phyloP scores from a whole-genome alignment of 2,329 filamentous ascomycete species.

The Metarhizium anisopliae region DNA sequence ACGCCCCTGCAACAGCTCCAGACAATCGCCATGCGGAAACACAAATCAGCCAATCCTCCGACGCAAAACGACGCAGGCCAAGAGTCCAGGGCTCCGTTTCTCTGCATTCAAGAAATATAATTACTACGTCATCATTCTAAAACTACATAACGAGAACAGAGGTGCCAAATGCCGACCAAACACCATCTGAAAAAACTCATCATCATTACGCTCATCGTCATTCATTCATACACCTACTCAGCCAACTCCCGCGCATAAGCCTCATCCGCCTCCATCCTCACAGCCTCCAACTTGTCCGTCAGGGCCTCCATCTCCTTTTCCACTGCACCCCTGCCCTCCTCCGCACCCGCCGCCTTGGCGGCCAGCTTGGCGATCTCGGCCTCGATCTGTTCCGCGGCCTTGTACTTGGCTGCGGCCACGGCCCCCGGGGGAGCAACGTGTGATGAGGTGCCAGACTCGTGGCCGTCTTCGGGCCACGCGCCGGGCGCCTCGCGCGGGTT shows the following conservation, averaged over 20 bases:
- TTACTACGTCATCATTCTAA: too few relatives aligned
- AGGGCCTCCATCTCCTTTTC: conserved; percentile 30
- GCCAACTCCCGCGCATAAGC: conserved; percentile 35
- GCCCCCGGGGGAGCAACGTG: conserved; percentile 12
- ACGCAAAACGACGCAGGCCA: too few relatives aligned
- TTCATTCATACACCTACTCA: neutral
- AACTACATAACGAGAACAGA: too few relatives aligned
- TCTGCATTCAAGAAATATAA: too few relatives aligned
- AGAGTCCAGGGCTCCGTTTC: too few relatives aligned
- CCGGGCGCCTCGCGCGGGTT: conserved; percentile 15
- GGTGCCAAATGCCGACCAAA: neutral
- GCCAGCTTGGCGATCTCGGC: conserved; percentile 22
- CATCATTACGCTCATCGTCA: neutral
- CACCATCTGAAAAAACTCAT: neutral
- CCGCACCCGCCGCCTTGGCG: conserved; percentile 14
- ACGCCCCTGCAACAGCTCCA: too few relatives aligned
- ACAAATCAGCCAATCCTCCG: too few relatives aligned
- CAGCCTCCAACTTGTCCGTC: conserved; percentile 24
- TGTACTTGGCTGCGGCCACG: conserved; percentile 26
- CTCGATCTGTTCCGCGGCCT: conserved; percentile 24
- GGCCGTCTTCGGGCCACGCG: conserved; percentile 25
- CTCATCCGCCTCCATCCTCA: conserved; percentile 37
- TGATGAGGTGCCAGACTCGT: neutral
- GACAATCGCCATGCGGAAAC: too few relatives aligned
- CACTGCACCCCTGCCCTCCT: conserved; percentile 12